phyloP scores from a whole-genome alignment of 2,329 filamentous ascomycete species.

The Lasiodiplodia theobromae region DNA sequence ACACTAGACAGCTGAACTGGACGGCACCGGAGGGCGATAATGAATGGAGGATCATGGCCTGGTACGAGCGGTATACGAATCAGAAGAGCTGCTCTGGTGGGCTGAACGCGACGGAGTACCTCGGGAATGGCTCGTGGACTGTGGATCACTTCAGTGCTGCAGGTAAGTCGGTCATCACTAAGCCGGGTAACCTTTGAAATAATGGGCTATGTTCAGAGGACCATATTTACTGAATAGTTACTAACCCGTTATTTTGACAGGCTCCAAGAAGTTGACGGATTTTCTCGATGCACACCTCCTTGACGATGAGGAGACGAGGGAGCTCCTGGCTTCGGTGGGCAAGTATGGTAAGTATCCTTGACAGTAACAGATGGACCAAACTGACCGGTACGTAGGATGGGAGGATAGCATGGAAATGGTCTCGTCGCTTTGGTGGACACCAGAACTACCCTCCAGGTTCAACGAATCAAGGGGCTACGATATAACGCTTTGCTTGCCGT shows the following conservation, averaged over 20 bases:
- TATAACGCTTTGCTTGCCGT: slow-evolving; percentile 41
- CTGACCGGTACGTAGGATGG: slow-evolving; percentile 35
- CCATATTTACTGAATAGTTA: too few species aligned
- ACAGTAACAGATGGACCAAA: not conserved
- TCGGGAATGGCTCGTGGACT: slow-evolving; percentile 44
- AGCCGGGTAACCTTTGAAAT: too few species aligned
- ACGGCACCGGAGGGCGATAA: slow-evolving; percentile 31
- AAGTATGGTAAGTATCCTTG: slow-evolving; percentile 37
- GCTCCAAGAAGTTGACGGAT: slow-evolving; percentile 35
- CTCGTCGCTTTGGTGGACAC: slow-evolving; percentile 38
- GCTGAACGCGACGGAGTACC: slow-evolving; percentile 36
- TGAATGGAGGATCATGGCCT: slow-evolving; percentile 34
- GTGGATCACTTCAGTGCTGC: slow-evolving; percentile 44
- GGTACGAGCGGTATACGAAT: slow-evolving; percentile 36
- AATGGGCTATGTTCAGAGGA: too few species aligned
- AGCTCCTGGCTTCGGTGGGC: slow-evolving; percentile 36
- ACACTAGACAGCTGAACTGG: slow-evolving; percentile 31
- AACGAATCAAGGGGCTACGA: slow-evolving; percentile 38
- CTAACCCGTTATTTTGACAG: not conserved
- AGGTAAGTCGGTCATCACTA: too few species aligned
- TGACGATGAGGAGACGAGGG: slow-evolving; percentile 32
- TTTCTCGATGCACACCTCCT: slow-evolving; percentile 46
- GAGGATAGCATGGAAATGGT: slow-evolving; percentile 45
- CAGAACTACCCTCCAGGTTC: slow-evolving; percentile 37
- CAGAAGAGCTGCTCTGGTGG: slow-evolving; percentile 33